These are phyloP conservation scores for Aegilops longissima DNA, from an alignment of 176 grass and related monocot species.

Conservation along the genomic window DNA sequence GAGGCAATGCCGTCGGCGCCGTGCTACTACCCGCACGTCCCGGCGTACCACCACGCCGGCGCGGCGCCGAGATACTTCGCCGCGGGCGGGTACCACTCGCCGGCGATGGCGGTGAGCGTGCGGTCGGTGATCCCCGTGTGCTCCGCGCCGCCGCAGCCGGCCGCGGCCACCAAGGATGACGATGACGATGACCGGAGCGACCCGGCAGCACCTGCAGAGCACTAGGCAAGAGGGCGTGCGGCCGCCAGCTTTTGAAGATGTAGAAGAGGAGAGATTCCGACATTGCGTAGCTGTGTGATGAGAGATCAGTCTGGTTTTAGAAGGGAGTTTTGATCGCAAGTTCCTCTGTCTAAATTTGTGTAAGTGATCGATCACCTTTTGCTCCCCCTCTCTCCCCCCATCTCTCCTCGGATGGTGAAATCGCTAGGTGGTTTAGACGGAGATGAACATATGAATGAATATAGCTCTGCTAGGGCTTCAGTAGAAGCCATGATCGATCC, in stretches of 20 bases:
- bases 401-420: background rate
- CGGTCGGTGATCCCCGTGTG: conserved; percentile 72
- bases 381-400: background rate
- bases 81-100: conserved; percentile 47
- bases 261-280: background rate
- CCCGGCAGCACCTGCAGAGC: background rate
- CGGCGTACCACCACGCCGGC: conserved; percentile 24
- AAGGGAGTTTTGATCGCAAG: conserved; percentile 34
- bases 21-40: conserved; percentile 28
- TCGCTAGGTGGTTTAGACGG: conserved; percentile 18
- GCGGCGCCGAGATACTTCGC: conserved; percentile 27
- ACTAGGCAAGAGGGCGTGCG: background rate
- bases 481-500: conserved; percentile 11
- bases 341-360: background rate
- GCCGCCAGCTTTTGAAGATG: background rate
- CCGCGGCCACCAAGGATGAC: conserved; percentile 25
- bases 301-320: background rate
- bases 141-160: conserved; percentile 41
- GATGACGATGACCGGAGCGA: background rate
- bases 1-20: conserved; percentile 21
- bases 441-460: conserved; percentile 25
- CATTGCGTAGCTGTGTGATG: background rate
- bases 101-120: conserved; percentile 69
- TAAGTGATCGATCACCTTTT: conserved; percentile 6
- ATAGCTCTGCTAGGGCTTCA: conserved; percentile 19